These are phyloP conservation scores for Agroathelia rolfsii DNA, from an alignment of 1,284 basidiomycete genomes.

Conservation along the genomic window DNA sequence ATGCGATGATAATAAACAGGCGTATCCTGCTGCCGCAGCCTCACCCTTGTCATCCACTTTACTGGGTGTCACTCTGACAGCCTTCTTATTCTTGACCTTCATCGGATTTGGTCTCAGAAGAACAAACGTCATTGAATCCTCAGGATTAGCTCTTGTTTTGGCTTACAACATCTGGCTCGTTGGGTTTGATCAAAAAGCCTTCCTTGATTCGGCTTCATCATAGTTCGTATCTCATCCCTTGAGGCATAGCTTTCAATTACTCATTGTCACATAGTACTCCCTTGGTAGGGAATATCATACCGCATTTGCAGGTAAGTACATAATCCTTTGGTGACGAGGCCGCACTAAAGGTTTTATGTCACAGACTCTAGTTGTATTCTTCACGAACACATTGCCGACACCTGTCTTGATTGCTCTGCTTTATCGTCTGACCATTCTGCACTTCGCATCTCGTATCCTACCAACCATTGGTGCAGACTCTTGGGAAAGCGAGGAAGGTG, in stretches of 20 bases:
- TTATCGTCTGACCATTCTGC: constrained; percentile 78
- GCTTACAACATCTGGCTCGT: constrained; percentile 82
- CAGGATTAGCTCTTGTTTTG: constrained; percentile 76
- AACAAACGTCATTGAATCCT: constrained; percentile 90
- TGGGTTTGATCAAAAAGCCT: constrained; percentile 61
- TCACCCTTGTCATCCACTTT: constrained; percentile 80
- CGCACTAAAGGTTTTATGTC: too few species aligned
- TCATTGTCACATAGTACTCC: too few species aligned
- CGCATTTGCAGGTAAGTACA: too few species aligned
- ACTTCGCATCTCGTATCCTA: constrained; percentile 76
- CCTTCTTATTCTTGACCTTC: constrained; percentile 75
- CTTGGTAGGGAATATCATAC: constrained; percentile 65
- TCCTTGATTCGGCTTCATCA: constrained; percentile 60
- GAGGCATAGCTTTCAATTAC: constrained; percentile 5
- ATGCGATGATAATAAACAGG: constrained; percentile 32
- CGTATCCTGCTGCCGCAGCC: constrained; percentile 70
- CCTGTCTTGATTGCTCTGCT: constrained; percentile 77
- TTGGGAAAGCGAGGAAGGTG: constrained; percentile 62
- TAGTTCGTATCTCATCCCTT: constrained; percentile 44
- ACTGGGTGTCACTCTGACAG: constrained; percentile 65
- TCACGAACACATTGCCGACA: constrained; percentile 74
- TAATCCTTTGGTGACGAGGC: too few species aligned
- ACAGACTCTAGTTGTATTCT: constrained; percentile 69
- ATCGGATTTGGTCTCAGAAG: constrained; percentile 84
- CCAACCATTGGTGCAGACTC: constrained; percentile 73